A percentile compares a stretch with the other conserved stretches of the same genome.
These are phyloP conservation scores for Mariannaea elegans DNA, from an alignment of 2,329 filamentous ascomycete genomes.

Conservation along the genomic window DNA sequence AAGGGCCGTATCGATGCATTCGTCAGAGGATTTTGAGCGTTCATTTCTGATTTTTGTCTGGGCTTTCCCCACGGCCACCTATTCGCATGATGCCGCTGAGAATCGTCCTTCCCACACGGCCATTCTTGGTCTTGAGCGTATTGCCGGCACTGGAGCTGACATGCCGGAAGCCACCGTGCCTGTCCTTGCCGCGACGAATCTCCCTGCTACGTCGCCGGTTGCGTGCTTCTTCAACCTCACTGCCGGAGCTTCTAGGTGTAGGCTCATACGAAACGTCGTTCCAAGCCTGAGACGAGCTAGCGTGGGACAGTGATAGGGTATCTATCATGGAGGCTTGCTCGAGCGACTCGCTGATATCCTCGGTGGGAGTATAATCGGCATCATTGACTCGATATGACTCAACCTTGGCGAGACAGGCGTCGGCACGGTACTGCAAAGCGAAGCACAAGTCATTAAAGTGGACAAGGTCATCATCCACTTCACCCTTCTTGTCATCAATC, in stretches of 20 bases:
- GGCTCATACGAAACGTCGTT: constrained; percentile 40
- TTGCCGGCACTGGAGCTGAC: constrained; percentile 42
- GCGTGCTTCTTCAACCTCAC: constrained; percentile 49
- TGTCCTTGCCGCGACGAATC: constrained; percentile 42
- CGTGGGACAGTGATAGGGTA: constrained; percentile 44
- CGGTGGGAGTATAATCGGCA: constrained; percentile 40
- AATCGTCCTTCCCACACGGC: constrained; percentile 53
- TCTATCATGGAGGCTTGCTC: constrained; percentile 55
- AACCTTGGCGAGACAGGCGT: constrained; percentile 60
- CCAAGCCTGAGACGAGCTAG: constrained; percentile 38
- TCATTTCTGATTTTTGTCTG: constrained; percentile 44
- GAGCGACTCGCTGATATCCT: constrained; percentile 57
- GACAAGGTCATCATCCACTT: constrained; percentile 59
- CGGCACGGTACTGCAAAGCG: constrained; percentile 59
- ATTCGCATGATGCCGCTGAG: constrained; percentile 57
- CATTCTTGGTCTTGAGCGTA: constrained; percentile 48
- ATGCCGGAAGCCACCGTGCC: constrained; percentile 40
- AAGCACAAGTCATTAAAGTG: constrained; percentile 63
- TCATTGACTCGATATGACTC: constrained; percentile 55
- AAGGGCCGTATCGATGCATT: constrained; percentile 20
- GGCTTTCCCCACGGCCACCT: constrained; percentile 51
- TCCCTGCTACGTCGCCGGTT: constrained; percentile 45
- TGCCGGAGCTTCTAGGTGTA: constrained; percentile 61
- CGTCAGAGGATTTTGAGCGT: constrained; percentile 8
- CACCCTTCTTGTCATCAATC: constrained; percentile 45